phyloP scores from a whole-genome alignment of 768 basidiomycete species.

The Agaricus sinodeliciosus region DNA sequence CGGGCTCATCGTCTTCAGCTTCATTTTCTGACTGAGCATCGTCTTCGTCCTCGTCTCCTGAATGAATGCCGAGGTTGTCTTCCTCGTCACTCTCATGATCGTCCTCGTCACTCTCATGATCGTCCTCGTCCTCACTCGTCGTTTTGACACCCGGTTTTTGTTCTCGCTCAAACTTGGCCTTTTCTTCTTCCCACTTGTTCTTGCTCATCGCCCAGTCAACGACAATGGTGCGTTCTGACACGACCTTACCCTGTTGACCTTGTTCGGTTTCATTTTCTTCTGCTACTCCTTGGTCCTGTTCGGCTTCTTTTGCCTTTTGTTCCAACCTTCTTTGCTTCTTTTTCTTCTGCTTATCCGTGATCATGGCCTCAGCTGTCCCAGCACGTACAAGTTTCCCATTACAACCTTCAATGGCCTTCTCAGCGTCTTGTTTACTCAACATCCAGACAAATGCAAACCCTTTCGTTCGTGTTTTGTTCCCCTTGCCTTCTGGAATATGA shows the following conservation, averaged over 20 bases:
- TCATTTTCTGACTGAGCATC: constrained; percentile 30
- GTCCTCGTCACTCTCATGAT: constrained; percentile 16
- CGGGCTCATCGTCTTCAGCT: constrained; percentile 35
- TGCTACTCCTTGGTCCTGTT: constrained; percentile 27
- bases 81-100: constrained; percentile 24
- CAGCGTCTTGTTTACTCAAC: constrained; percentile 78
- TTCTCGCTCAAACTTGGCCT: constrained; percentile 42
- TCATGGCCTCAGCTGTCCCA: constrained; percentile 51
- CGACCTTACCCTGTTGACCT: constrained; percentile 29
- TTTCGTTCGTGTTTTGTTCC: constrained; percentile 37
- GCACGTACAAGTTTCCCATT: constrained; percentile 69
- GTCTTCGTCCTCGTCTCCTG: constrained; percentile 33
- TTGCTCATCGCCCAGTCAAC: constrained; percentile 98
- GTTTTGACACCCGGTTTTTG: constrained; percentile 32
- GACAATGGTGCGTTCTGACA: constrained; percentile 63
- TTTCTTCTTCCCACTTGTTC: constrained; percentile 83
- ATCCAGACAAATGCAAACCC: constrained; percentile 98
- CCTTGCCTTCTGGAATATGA: constrained; percentile 55
- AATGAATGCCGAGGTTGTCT: constrained; percentile 36
- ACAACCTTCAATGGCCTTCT: constrained; percentile 69
- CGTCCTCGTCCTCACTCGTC: constrained; percentile 25
- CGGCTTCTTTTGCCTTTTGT: constrained; percentile 36
- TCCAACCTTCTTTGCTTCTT: constrained; percentile 56
- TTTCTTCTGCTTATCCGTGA: constrained; percentile 59
- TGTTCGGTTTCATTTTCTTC: constrained; percentile 16